Base-by-base conservation (phyloP, 148 eudicot genomes). In the Arbutus unedo region DNA sequence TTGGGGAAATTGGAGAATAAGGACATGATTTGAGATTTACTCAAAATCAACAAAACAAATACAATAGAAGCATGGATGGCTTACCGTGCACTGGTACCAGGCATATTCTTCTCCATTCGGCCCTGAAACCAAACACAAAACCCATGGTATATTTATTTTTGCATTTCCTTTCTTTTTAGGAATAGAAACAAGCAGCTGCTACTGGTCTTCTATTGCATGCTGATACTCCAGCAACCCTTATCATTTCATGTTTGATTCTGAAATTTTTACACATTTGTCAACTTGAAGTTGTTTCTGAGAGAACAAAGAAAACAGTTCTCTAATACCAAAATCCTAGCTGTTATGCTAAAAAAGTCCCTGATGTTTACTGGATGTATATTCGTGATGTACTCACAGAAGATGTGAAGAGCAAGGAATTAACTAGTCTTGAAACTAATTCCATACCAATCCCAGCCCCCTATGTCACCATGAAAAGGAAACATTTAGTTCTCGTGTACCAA, bases 61-160 rank as follows among this genome's bases (percentile, higher is more conserved):
- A 15, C 13, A 51, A 38, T 53, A 50, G 16, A 81, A 62, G 67
- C 75, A 49, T 53, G 49, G 67, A 76, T 74, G 57, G 74, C 85
- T 83, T 89, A 96, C 99, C 76, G 99, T 96, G 93, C 99, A 96
- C 83, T 96, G 98, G 78, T 94, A 96, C 99, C 99, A 96, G 5
- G 96, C 99, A 88, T 89, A 94, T 74, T 93, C 91, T 88, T 96
- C 99, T 78, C 97, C 99, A 85, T 91, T 89, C n/a, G 99, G 99
- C 85, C 98, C 98, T 96, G 91, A 86, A 87, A 90, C 48, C 53
- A 43, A 49, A 67, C 44, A 9, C 67, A 56, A 67, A 49, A 45
- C 6, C 25, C 0, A 38, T 3, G 3, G 44, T 47, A 19, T 9
- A 8, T 25, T 18, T 71, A 47, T 19, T 8, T 19, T 19, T 75